Percentiles rank a stretch among this genome's conserved stretches.
Conservation (phyloP, 225 moss, liverwort and hornwort species). For the Polytrichum commune region DNA sequence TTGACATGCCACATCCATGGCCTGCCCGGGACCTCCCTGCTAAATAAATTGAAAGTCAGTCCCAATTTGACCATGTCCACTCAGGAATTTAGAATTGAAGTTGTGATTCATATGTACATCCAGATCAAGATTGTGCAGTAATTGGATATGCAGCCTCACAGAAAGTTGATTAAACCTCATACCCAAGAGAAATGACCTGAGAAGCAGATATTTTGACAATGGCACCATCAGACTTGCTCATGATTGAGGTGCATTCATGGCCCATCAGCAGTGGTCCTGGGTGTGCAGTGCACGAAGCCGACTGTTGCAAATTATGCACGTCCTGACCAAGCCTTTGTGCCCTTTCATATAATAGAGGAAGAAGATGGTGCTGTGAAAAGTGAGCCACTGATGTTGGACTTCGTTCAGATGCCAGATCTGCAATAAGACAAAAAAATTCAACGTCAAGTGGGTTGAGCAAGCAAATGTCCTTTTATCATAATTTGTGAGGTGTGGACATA, state of each 20-base stretch:
- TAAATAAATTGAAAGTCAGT: background rate
- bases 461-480: no score
- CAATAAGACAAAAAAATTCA: background rate
- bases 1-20: constrained; percentile 51
- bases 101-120: background rate
- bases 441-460: no score
- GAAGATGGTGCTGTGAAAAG: constrained; percentile 86
- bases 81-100: background rate
- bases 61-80: background rate
- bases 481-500: no score
- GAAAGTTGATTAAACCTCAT: constrained; percentile 5
- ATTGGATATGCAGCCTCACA: background rate
- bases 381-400: constrained; percentile 86
- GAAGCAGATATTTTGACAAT: constrained; percentile 43
- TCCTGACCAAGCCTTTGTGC: constrained; percentile 53
- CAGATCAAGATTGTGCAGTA: background rate
- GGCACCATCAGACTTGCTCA: constrained; percentile 39
- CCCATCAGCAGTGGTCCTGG: constrained; percentile 54
- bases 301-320: constrained; percentile 19
- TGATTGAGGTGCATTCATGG: constrained; percentile 66
- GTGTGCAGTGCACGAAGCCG: constrained; percentile 1
- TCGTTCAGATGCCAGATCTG: constrained; percentile 53
- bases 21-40: constrained; percentile 27
- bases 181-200: constrained; percentile 20
- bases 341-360: constrained; percentile 69